phyloP scores from a whole-genome alignment of 1,139 yeast species.

The Candida dubliniensis region DNA sequence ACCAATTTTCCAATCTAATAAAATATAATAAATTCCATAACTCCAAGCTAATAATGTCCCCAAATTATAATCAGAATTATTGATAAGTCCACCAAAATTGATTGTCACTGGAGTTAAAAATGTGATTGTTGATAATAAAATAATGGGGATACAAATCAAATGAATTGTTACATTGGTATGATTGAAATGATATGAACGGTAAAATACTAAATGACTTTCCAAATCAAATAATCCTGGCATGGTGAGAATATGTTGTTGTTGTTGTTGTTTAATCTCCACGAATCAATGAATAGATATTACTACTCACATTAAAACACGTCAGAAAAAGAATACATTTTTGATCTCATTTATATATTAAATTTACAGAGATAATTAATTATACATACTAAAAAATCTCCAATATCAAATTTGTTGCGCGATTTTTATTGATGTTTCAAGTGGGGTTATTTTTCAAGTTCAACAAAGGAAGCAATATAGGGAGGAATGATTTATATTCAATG shows the following conservation, averaged over 20 bases:
- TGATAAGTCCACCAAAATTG: conserved; percentile 10
- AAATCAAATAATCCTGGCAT: conserved; percentile 47
- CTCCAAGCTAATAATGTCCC: conserved; percentile 34
- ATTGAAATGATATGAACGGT: conserved; percentile 79
- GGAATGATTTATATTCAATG: no score
- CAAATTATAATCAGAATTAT: conserved; percentile 39
- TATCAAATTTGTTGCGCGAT: no score
- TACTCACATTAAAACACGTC: no score
- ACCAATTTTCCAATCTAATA: conserved; percentile 46
- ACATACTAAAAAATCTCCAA: no score
- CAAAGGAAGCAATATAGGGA: no score
- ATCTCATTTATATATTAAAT: no score
- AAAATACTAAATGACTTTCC: conserved; percentile 71
- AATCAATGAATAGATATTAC: no score
- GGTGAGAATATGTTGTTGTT: not conserved
- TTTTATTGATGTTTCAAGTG: no score
- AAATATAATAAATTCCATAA: conserved; percentile 43
- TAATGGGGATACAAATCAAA: conserved; percentile 74
- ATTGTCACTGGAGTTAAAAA: conserved; percentile 29
- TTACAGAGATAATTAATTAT: no score
- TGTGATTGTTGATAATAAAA: conserved; percentile 55
- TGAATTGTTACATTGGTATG: conserved; percentile 74
- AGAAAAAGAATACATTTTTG: no score
- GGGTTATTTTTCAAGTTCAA: no score
- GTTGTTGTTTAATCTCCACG: not conserved